These are phyloP conservation scores for Hirschioporus abietinus DNA, from an alignment of 768 basidiomycete genomes.

Conservation along the genomic window DNA sequence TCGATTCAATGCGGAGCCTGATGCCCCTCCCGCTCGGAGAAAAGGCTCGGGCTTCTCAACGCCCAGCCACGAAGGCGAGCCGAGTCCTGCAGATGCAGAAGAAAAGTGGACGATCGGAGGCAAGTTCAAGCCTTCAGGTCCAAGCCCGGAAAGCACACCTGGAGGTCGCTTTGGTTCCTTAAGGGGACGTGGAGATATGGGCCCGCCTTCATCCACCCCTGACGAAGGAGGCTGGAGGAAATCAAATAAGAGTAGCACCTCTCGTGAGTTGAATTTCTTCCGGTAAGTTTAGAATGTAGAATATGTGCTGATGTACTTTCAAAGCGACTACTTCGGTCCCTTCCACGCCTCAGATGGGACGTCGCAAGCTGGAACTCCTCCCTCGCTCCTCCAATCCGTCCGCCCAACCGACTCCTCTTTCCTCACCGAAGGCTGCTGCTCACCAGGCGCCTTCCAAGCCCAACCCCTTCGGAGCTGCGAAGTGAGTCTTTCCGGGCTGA, in stretches of 20 bases:
- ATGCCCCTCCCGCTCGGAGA: slow-evolving; percentile 31
- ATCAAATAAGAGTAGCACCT: slow-evolving; percentile 43
- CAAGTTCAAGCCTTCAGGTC: slow-evolving; percentile 58
- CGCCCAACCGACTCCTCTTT: slow-evolving; percentile 65
- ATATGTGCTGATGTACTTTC: slow-evolving; percentile 9
- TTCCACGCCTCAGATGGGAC: slow-evolving; percentile 73
- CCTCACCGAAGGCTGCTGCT: slow-evolving; percentile 67
- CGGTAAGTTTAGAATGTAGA: slow-evolving; percentile 13
- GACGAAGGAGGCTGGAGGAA: slow-evolving; percentile 69
- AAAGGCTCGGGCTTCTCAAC: slow-evolving; percentile 53
- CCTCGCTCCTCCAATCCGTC: slow-evolving; percentile 71
- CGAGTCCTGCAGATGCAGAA: slow-evolving; percentile 66
- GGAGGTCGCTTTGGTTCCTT: slow-evolving; percentile 40
- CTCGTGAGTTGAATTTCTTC: slow-evolving; percentile 44
- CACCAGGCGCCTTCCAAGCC: slow-evolving; percentile 38
- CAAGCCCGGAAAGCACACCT: slow-evolving; percentile 30
- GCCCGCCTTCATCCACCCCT: slow-evolving; percentile 31
- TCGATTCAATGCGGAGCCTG: slow-evolving; percentile 30
- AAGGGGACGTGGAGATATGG: slow-evolving; percentile 50
- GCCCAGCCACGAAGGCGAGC: slow-evolving; percentile 30
- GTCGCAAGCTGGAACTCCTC: slow-evolving; percentile 80
- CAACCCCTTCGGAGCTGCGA: slow-evolving; percentile 87
- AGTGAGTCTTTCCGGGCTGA: slow-evolving; percentile 34
- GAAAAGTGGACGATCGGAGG: slow-evolving; percentile 73
- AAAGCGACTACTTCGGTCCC: slow-evolving; percentile 69